Evolutionary conservation across 345 rosid species (phyloP).

Genomic region (Firmiana major): DNA sequence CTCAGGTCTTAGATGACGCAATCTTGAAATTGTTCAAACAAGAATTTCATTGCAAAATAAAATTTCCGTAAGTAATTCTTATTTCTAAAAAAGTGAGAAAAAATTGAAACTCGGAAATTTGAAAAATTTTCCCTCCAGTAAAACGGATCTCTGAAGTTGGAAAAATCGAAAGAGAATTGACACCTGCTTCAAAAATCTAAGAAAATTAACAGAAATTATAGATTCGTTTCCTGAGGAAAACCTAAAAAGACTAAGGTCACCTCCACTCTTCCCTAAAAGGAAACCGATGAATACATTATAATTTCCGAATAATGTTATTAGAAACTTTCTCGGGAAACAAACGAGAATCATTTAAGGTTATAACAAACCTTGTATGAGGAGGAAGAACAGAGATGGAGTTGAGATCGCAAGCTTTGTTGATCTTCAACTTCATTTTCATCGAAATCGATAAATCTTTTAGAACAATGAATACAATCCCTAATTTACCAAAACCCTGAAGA

Average conservation of each 20-base stretch:
- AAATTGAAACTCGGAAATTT: neutral
- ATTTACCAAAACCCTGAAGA: neutral
- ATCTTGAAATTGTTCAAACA: neutral
- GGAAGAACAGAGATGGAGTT: constrained; percentile 86
- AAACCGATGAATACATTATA: neutral
- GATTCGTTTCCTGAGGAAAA: constrained; percentile 1
- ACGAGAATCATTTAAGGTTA: neutral
- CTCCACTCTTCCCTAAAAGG: neutral
- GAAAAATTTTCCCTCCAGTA: neutral
- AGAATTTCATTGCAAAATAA: neutral
- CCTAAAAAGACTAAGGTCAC: neutral
- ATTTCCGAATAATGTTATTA: neutral
- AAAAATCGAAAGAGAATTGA: neutral
- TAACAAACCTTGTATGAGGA: constrained; percentile 66
- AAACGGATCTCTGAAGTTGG: neutral
- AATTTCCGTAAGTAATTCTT: neutral
- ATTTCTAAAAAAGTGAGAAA: neutral
- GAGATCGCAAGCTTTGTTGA: constrained; percentile 86
- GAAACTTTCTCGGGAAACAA: constrained; percentile 15
- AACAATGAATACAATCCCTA: constrained; percentile 2
- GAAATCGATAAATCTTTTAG: neutral
- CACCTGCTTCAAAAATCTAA: constrained; percentile 1
- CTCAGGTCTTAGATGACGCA: neutral
- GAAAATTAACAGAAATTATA: neutral
- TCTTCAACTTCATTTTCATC: constrained; percentile 72